Conservation (phyloP, 2,329 filamentous ascomycete species). For the Pseudogymnoascus sp. region DNA sequence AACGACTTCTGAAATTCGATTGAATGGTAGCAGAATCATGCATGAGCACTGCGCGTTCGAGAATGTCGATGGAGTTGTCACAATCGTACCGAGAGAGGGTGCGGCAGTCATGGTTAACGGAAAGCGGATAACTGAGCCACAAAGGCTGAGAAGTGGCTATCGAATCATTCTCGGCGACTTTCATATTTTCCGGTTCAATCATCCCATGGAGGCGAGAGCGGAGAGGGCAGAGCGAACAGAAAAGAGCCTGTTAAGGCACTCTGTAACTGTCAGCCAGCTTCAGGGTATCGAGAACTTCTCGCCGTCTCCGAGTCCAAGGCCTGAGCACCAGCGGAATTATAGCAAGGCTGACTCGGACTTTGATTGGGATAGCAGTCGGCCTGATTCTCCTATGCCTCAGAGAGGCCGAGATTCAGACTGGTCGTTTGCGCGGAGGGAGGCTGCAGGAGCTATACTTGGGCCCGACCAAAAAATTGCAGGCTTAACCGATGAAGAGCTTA, state of each 20-base stretch:
- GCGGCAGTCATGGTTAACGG: conserved; percentile 98
- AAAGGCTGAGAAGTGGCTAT: conserved; percentile 81
- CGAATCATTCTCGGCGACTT: conserved; percentile 96
- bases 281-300: conserved; percentile 41
- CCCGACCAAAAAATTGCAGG: conserved; percentile 86
- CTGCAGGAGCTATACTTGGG: conserved; percentile 83
- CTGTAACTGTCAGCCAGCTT: conserved; percentile 54
- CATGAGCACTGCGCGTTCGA: conserved; percentile 92
- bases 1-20: conserved; percentile 73
- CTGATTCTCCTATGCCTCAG: conserved; percentile 69
- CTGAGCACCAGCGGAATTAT: conserved; percentile 68
- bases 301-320: conserved; percentile 54
- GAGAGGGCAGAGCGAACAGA: conserved; percentile 63
- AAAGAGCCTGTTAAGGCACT: conserved; percentile 80
- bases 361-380: conserved; percentile 62
- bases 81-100: conserved; percentile 78
- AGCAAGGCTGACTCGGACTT: conserved; percentile 71
- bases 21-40: conserved; percentile 90
- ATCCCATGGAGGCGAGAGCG: conserved; percentile 89
- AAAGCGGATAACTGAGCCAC: conserved; percentile 77
- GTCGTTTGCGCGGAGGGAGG: conserved; percentile 87
- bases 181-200: conserved; percentile 97
- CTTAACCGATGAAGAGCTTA: conserved; percentile 87
- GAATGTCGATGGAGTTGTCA: conserved; percentile 88
- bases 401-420: conserved; percentile 81